Conservation (phyloP, 2,329 filamentous ascomycete genomes). For the Fusarium tjaetaba region DNA sequence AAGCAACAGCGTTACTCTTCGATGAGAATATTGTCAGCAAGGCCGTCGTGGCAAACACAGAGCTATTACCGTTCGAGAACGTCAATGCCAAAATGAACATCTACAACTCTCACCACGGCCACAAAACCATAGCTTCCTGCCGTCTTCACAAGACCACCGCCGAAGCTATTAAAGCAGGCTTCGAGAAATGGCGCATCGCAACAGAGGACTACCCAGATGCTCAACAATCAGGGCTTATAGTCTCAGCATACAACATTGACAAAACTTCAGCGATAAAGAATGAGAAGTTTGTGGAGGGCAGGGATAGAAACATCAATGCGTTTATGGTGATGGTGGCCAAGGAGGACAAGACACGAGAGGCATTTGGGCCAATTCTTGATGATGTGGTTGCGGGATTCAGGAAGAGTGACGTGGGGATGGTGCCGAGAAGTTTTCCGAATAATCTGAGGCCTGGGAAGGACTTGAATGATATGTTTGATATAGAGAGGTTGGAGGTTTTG, state of each 20-base stretch:
- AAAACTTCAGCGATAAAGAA: slow-evolving; percentile 9
- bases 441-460: slow-evolving; percentile 34
- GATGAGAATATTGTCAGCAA: slow-evolving; percentile 19
- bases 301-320: slow-evolving; percentile 29
- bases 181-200: slow-evolving; percentile 37
- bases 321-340: slow-evolving; percentile 22
- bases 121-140: slow-evolving; percentile 42
- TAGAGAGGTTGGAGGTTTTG: slow-evolving; percentile 26
- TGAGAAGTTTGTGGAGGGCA: slow-evolving; percentile 30
- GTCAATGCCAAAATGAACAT: slow-evolving; percentile 38
- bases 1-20: slow-evolving; percentile 28
- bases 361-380: slow-evolving; percentile 5
- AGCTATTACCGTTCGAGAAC: slow-evolving; percentile 27
- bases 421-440: slow-evolving; percentile 34
- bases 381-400: slow-evolving; percentile 20
- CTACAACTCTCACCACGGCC: slow-evolving; percentile 44
- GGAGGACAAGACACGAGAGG: slow-evolving; percentile 12
- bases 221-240: slow-evolving; percentile 12
- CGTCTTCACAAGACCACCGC: slow-evolving; percentile 30
- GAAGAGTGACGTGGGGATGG: slow-evolving; percentile 1
- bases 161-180: slow-evolving; percentile 33
- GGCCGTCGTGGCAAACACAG: slow-evolving; percentile 40
- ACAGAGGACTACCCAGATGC: slow-evolving; percentile 35
- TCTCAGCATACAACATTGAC: slow-evolving; percentile 27
- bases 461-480: slow-evolving; percentile 32